Evolutionary conservation across 129 eudicot species (phyloP).

Genomic region (Rutidosis leptorrhynchoides): DNA sequence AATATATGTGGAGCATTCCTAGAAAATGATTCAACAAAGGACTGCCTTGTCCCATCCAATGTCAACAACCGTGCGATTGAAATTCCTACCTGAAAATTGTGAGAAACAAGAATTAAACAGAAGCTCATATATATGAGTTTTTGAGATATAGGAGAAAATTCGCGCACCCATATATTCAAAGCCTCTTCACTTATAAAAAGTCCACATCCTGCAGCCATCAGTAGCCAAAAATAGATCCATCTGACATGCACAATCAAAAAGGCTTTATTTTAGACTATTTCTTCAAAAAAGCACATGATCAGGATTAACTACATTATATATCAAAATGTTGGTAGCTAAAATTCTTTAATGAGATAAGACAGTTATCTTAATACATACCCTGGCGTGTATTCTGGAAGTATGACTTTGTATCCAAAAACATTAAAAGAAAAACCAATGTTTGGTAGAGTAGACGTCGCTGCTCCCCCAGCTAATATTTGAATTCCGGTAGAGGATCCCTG

Average conservation of each 20-base stretch:
- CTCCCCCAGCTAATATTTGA: slow-evolving; percentile 43
- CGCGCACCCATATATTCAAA: slow-evolving; percentile 91
- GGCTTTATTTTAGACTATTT: slow-evolving; percentile 11
- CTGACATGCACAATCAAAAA: slow-evolving; percentile 38
- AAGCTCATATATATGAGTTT: neutral
- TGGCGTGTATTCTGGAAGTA: slow-evolving; percentile 89
- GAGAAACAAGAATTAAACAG: neutral
- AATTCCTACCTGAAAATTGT: slow-evolving; percentile 63
- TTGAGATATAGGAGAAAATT: slow-evolving; percentile 8
- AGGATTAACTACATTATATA: slow-evolving; percentile 11
- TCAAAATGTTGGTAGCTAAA: neutral
- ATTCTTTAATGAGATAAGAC: neutral
- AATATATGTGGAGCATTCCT: slow-evolving; percentile 73
- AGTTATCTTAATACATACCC: slow-evolving; percentile 49
- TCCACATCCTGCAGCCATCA: slow-evolving; percentile 97
- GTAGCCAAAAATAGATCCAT: slow-evolving; percentile 96
- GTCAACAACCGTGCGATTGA: slow-evolving; percentile 61
- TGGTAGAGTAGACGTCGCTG: slow-evolving; percentile 51
- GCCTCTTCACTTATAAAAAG: slow-evolving; percentile 98
- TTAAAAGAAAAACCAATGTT: slow-evolving; percentile 59
- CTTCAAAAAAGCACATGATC: slow-evolving; percentile 18
- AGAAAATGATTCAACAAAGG: slow-evolving; percentile 68
- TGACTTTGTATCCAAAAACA: slow-evolving; percentile 70
- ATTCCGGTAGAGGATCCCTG: slow-evolving; percentile 49
- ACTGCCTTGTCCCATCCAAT: slow-evolving; percentile 83